Conservation (phyloP, 345 rosid species). For the Citropsis articulata region DNA sequence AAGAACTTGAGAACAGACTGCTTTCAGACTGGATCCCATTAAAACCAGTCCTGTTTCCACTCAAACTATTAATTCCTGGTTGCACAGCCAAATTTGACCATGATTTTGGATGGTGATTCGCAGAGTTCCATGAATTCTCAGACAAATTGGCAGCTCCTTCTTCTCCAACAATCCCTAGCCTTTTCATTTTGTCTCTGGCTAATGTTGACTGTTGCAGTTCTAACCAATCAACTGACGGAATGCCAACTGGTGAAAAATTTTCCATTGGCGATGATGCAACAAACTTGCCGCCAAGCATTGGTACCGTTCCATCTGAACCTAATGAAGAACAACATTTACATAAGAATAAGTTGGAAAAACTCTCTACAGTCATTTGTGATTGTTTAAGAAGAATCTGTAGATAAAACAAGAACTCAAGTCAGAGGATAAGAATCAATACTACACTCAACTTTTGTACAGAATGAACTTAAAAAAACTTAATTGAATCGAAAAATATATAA, state of each 20-base stretch:
- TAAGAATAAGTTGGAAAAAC: not conserved
- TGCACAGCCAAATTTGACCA: conserved; percentile 39
- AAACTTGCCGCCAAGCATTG: conserved; percentile 25
- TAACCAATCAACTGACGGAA: conserved; percentile 16
- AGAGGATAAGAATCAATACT: not conserved
- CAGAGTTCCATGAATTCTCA: conserved; percentile 40
- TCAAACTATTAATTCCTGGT: conserved; percentile 30
- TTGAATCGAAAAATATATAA: not conserved
- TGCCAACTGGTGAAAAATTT: conserved; percentile 18
- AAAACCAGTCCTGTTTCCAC: conserved; percentile 31
- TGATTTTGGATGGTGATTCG: conserved; percentile 36
- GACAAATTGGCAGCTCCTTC: conserved; percentile 38
- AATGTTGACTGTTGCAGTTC: conserved; percentile 27
- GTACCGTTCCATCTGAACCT: conserved; percentile 25
- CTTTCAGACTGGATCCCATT: conserved; percentile 63
- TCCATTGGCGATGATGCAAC: conserved; percentile 38
- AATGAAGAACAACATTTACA: conserved; percentile 15
- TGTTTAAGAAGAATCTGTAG: not conserved
- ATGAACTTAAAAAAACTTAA: not conserved
- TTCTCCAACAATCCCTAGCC: conserved; percentile 28
- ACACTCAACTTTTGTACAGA: not conserved
- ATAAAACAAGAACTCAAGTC: not conserved
- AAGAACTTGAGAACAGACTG: conserved; percentile 89
- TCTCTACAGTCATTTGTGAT: not conserved
- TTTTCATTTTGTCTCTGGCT: conserved; percentile 27